phyloP scores from a whole-genome alignment of 805 yeast genomes.

The Barnettozyma sp. region DNA sequence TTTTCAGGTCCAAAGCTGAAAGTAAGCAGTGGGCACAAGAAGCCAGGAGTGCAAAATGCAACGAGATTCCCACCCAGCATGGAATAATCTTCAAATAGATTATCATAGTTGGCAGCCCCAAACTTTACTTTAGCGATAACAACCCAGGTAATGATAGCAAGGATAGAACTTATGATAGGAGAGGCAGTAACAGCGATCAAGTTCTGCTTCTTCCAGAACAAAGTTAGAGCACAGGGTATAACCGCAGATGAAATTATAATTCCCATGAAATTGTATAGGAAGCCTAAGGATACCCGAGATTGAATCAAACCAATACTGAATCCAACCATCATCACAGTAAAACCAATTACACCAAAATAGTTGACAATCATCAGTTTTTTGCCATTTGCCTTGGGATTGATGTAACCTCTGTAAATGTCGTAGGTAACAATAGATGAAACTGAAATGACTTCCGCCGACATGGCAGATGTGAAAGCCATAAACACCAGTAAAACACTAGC shows the following conservation, averaged over 20 bases:
- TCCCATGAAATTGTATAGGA: conserved; percentile 83
- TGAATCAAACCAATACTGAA: conserved; percentile 77
- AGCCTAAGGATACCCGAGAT: conserved; percentile 82
- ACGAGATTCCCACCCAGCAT: conserved; percentile 88
- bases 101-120: conserved; percentile 39
- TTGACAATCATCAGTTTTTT: conserved; percentile 49
- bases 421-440: conserved; percentile 82
- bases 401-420: conserved; percentile 75
- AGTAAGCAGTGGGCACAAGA: conserved; percentile 62
- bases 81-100: conserved; percentile 77
- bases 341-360: conserved; percentile 19
- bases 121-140: conserved; percentile 39
- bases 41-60: conserved; percentile 65
- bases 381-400: conserved; percentile 74
- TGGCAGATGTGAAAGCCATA: conserved; percentile 90
- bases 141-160: conserved; percentile 69
- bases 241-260: conserved; percentile 84
- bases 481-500: conserved; percentile 73
- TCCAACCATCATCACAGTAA: conserved; percentile 66
- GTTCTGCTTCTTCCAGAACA: conserved; percentile 60
- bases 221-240: conserved; percentile 62
- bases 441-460: conserved; percentile 86
- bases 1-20: conserved; percentile 63
- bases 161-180: conserved; percentile 70
- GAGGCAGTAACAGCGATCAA: conserved; percentile 61